phyloP scores from a whole-genome alignment of 2,329 filamentous ascomycete genomes.

The Teratosphaeria destructans region DNA sequence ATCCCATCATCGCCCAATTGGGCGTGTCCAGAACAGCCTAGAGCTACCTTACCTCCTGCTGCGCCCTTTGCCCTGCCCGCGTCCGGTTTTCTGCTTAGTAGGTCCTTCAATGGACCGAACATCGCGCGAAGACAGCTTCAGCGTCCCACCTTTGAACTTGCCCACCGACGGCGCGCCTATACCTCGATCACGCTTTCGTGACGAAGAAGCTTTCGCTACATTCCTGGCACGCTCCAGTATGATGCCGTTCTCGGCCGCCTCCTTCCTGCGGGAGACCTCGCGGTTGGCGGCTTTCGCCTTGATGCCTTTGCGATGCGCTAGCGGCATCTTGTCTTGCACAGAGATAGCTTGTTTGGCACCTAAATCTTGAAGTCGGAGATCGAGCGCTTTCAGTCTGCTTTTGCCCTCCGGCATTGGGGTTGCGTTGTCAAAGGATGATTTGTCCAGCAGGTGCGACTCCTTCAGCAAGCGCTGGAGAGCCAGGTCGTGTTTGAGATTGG shows the following conservation, averaged over 20 bases:
- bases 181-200: constrained; percentile 42
- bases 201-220: constrained; percentile 27
- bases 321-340: constrained; percentile 78
- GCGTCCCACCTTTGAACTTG: constrained; percentile 64
- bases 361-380: constrained; percentile 71
- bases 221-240: constrained; percentile 58
- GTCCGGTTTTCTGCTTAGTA: constrained; percentile 10
- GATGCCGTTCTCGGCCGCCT: constrained; percentile 84
- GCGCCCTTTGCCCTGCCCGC: neutral
- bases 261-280: constrained; percentile 61
- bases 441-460: constrained; percentile 79
- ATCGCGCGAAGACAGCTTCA: constrained; percentile 70
- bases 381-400: constrained; percentile 69
- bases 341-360: constrained; percentile 68
- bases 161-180: constrained; percentile 73
- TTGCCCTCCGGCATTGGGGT: constrained; percentile 47
- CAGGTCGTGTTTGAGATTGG: constrained; percentile 80
- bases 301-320: constrained; percentile 80
- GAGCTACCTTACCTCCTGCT: neutral
- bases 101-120: constrained; percentile 57
- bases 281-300: constrained; percentile 51
- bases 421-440: constrained; percentile 39
- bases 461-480: constrained; percentile 81
- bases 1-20: neutral
- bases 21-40: neutral